phyloP scores from a whole-genome alignment of 2,329 filamentous ascomycete species.

The Aspergillus japonicus region DNA sequence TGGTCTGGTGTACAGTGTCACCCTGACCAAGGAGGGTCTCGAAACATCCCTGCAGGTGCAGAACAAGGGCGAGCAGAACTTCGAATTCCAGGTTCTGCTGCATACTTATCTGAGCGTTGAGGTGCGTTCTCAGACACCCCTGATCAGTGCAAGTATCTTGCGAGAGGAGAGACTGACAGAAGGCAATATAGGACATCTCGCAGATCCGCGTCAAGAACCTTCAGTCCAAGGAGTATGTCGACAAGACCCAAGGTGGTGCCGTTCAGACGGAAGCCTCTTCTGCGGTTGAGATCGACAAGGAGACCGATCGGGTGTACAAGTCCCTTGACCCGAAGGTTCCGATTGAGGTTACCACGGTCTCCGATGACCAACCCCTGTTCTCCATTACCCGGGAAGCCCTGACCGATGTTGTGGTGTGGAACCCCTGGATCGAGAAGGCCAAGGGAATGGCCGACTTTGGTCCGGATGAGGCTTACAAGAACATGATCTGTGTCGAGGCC shows the following conservation, averaged over 20 bases:
- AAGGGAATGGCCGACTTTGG: slow-evolving; percentile 80
- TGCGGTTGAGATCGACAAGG: slow-evolving; percentile 67
- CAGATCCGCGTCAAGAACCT: slow-evolving; percentile 73
- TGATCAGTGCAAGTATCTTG: too few relatives aligned
- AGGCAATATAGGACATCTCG: slow-evolving; percentile 67
- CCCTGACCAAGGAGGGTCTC: slow-evolving; percentile 70
- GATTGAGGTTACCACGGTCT: slow-evolving; percentile 39
- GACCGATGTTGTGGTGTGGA: slow-evolving; percentile 90
- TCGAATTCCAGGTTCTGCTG: slow-evolving; percentile 88
- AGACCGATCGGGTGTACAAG: slow-evolving; percentile 87
- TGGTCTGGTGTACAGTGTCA: slow-evolving; percentile 89
- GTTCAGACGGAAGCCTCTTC: slow-evolving; percentile 65
- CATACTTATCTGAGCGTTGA: slow-evolving; percentile 85
- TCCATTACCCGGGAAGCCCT: slow-evolving; percentile 80
- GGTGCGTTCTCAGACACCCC: slow-evolving; percentile 52
- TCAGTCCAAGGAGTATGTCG: slow-evolving; percentile 70
- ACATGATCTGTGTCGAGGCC: slow-evolving; percentile 93
- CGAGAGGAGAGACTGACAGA: neutral
- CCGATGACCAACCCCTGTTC: slow-evolving; percentile 62
- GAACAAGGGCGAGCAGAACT: slow-evolving; percentile 78
- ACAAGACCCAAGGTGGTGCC: slow-evolving; percentile 72
- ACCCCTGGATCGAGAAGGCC: slow-evolving; percentile 88
- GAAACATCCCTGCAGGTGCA: slow-evolving; percentile 81
- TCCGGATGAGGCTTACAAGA: slow-evolving; percentile 84
- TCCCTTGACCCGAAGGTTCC: slow-evolving; percentile 53